Evolutionary conservation across 345 rosid genomes (phyloP), one percentile per base, ranked within the genome.

Genomic region (Bruguiera gymnorhiza): DNA sequence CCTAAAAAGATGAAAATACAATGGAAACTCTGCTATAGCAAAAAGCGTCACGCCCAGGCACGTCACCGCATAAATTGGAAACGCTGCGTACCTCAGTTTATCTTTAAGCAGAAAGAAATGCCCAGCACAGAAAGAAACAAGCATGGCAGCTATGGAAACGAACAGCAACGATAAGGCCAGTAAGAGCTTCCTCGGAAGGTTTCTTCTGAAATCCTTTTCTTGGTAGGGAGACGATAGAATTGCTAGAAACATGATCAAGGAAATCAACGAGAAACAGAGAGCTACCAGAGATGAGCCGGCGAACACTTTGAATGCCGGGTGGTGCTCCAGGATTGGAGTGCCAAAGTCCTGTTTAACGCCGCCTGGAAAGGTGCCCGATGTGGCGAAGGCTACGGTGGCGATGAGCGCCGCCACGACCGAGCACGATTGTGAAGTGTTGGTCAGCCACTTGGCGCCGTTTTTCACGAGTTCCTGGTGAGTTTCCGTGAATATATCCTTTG

Each of bases 381-480:
- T 75, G 36, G 88, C 83, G 4, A 86, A 86, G 36, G 86, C 85
- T 20, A 84, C 88, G 0, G 88, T 83, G 21, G 86, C 86, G 4
- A 84, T 82, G 71, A 86, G 81, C 24, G 86, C 88, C 0, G 86
- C 86, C 68, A 86, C 88, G 1, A 84, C 83, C 0, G 88, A 84
- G 73, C 88, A 86, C 2, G 88, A 84, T 19, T 83, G 61, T 0
- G 90, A 84, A 4, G 90, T 86, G 67, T 23, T 67, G 26, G 70
- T 81, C 1, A 86, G 80, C 90, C 90, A 84, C 3, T 75, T 65
- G 5, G 85, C 79, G 0, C 88, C 90, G 16, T 39, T 69, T n/a
- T 78, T 59, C 30, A 82, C 80, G 2, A 86, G 80, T 0, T 75
- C 63, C 6, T 54, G 27, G 73, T 84, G 90, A 31, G 80, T 70